These are phyloP conservation scores for Mucor irregularis DNA, from an alignment of 371 early-diverging fungal species.

Conservation along the genomic window DNA sequence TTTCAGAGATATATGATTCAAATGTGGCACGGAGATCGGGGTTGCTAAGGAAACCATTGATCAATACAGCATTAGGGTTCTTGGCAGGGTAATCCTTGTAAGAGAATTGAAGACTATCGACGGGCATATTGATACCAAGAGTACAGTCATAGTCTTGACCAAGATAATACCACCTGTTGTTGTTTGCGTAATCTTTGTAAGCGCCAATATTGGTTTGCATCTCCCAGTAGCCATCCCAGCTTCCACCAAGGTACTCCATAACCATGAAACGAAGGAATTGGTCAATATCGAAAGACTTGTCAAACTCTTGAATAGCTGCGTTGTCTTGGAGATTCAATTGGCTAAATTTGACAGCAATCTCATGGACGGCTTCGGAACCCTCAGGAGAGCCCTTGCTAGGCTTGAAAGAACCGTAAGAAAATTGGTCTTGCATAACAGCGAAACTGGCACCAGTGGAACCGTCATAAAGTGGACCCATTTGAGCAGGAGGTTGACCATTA, in stretches of 20 bases:
- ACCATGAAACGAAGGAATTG: slow-evolving; percentile 60
- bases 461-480: slow-evolving; percentile 55
- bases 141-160: slow-evolving; percentile 60
- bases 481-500: slow-evolving; percentile 40
- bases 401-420: slow-evolving; percentile 35
- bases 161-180: slow-evolving; percentile 49
- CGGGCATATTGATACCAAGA: slow-evolving; percentile 52
- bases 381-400: slow-evolving; percentile 29
- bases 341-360: slow-evolving; percentile 36
- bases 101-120: slow-evolving; percentile 29
- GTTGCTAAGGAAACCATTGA: slow-evolving; percentile 53
- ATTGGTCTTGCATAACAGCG: slow-evolving; percentile 14
- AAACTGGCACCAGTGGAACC: slow-evolving; percentile 57
- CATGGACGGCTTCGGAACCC: slow-evolving; percentile 27
- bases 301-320: slow-evolving; percentile 31
- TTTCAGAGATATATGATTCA: slow-evolving; percentile 49
- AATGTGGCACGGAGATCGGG: slow-evolving; percentile 30
- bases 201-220: slow-evolving; percentile 56
- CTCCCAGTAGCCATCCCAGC: slow-evolving; percentile 63
- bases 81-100: slow-evolving; percentile 38
- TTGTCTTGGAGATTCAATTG: slow-evolving; percentile 35
- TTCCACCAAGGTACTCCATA: slow-evolving; percentile 53
- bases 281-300: slow-evolving; percentile 45
- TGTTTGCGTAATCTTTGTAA: slow-evolving; percentile 48
- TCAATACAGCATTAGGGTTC: slow-evolving; percentile 45